phyloP scores from a whole-genome alignment of 148 eudicot species.

The Heliamphora exappendiculata region DNA sequence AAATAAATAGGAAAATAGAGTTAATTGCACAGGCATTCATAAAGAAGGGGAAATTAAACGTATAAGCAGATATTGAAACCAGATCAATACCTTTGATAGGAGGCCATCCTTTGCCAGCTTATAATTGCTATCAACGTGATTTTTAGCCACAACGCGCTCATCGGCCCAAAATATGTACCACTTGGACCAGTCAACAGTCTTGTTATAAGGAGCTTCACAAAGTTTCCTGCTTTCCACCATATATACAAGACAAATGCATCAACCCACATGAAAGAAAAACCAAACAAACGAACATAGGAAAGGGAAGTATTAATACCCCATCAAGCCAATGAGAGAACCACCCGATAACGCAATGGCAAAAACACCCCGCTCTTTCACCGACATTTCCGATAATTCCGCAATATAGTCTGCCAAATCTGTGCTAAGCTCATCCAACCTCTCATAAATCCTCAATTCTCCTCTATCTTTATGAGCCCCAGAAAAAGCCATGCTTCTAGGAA shows the following conservation, averaged over 20 bases:
- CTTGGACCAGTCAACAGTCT: constrained; percentile 85
- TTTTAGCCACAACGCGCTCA: constrained; percentile 83
- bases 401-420: constrained; percentile 78
- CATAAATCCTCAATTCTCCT: constrained; percentile 76
- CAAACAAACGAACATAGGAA: background rate
- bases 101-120: constrained; percentile 74
- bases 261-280: constrained; percentile 4
- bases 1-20: background rate
- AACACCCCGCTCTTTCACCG: constrained; percentile 76
- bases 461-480: constrained; percentile 49
- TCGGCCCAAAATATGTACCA: constrained; percentile 94
- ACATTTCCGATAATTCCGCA: constrained; percentile 71
- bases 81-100: constrained; percentile 59
- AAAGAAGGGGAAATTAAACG: background rate
- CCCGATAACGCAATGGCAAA: constrained; percentile 86
- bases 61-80: background rate
- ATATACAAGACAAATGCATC: constrained; percentile 5
- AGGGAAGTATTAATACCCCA: constrained; percentile 45
- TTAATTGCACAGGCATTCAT: background rate
- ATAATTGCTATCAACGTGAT: constrained; percentile 76
- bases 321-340: constrained; percentile 71
- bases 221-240: constrained; percentile 50
- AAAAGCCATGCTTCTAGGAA: constrained; percentile 44
- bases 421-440: constrained; percentile 61
- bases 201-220: constrained; percentile 69